These are phyloP conservation scores for Quercus rubra DNA, from an alignment of 306 rosid species.

Conservation along the genomic window DNA sequence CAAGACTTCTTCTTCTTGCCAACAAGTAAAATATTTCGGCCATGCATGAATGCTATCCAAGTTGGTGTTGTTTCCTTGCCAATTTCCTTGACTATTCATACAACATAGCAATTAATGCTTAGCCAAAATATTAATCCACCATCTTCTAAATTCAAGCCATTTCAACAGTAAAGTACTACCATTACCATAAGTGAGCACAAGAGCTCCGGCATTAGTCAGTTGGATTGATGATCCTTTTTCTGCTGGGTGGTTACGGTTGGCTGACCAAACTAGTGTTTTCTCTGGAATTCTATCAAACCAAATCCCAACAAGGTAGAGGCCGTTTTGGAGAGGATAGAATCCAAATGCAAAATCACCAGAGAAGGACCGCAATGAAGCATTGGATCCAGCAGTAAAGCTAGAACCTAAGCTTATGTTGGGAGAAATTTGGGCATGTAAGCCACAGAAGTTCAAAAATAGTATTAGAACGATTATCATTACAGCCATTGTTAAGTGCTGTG, in stretches of 20 bases:
- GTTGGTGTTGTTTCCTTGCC: too few species aligned
- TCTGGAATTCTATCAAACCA: conserved; percentile 29
- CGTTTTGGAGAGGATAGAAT: conserved; percentile 6
- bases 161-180: background rate
- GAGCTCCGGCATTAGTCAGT: conserved; percentile 11
- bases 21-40: too few species aligned
- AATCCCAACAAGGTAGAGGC: conserved; percentile 20
- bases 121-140: too few species aligned
- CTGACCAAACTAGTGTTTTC: conserved; percentile 32
- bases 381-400: conserved; percentile 34
- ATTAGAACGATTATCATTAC: background rate
- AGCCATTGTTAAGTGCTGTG: conserved; percentile 14
- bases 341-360: conserved; percentile 34
- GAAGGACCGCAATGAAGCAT: conserved; percentile 25
- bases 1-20: too few species aligned
- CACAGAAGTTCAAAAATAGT: background rate
- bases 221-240: conserved; percentile 19
- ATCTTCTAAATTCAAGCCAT: too few species aligned
- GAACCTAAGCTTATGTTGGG: conserved; percentile 7
- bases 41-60: too few species aligned
- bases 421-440: conserved; percentile 19
- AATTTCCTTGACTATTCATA: too few species aligned
- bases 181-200: conserved; percentile 4
- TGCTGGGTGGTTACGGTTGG: background rate
- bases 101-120: too few species aligned